These are phyloP conservation scores for Medicago arabica DNA, from an alignment of 306 rosid genomes.

Conservation along the genomic window DNA sequence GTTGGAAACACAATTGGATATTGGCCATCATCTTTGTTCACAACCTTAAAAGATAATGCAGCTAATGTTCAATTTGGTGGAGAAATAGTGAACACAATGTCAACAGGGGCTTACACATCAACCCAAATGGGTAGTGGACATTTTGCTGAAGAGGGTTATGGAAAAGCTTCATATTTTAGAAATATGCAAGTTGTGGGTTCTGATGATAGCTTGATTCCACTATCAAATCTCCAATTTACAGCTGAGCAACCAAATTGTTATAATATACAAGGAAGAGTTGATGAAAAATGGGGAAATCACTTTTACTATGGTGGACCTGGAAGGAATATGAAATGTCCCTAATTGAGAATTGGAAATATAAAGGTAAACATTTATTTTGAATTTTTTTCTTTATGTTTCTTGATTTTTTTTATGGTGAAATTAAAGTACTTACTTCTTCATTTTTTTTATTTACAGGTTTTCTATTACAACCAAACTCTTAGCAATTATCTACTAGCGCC, in stretches of 20 bases:
- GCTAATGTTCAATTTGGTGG: constrained; percentile 90
- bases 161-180: constrained; percentile 80
- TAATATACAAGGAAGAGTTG: constrained; percentile 73
- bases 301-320: constrained; percentile 98
- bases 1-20: constrained; percentile 73
- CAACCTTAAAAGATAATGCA: constrained; percentile 68
- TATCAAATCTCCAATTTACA: constrained; percentile 61
- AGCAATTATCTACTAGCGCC: too few species aligned
- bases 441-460: too few species aligned
- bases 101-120: constrained; percentile 66
- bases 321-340: constrained; percentile 77
- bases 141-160: constrained; percentile 74
- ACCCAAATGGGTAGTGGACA: constrained; percentile 97
- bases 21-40: constrained; percentile 85
- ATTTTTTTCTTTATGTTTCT: too few species aligned
- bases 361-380: not conserved
- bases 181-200: constrained; percentile 80
- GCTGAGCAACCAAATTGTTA: constrained; percentile 89
- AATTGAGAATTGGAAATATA: constrained; percentile 41
- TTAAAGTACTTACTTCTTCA: too few species aligned
- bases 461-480: too few species aligned
- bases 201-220: constrained; percentile 66
- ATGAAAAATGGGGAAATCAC: constrained; percentile 82
- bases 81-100: constrained; percentile 69
- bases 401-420: too few species aligned